These are phyloP conservation scores for Prunus persica DNA, from an alignment of 306 rosid species.

Conservation along the genomic window DNA sequence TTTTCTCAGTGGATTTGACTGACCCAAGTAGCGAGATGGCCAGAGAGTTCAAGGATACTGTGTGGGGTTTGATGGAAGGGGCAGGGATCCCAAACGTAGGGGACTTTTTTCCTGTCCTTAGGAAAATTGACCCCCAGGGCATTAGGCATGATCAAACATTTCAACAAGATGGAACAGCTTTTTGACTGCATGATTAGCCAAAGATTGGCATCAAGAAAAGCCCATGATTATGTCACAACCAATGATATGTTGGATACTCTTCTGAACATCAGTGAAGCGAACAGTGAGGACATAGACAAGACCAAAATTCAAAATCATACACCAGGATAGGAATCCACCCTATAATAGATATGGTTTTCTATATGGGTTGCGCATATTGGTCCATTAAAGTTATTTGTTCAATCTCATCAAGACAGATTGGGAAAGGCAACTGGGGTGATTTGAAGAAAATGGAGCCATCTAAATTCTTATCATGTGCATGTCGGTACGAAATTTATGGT, in stretches of 20 bases:
- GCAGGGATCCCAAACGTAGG: background rate
- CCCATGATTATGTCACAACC: background rate
- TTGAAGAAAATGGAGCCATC: too few species aligned
- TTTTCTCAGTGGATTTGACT: slow-evolving; percentile 23
- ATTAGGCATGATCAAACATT: background rate
- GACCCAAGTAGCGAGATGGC: slow-evolving; percentile 4
- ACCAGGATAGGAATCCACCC: too few species aligned
- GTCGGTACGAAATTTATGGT: too few species aligned
- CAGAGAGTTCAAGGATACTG: slow-evolving; percentile 5
- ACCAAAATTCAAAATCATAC: background rate
- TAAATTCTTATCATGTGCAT: too few species aligned
- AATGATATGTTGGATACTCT: slow-evolving; percentile 7
- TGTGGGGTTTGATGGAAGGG: background rate
- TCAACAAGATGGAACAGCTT: background rate
- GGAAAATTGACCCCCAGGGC: background rate
- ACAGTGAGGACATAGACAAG: background rate
- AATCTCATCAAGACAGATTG: too few species aligned
- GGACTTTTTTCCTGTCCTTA: background rate
- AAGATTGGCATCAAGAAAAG: background rate
- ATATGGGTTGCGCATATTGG: too few species aligned
- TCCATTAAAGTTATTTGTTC: too few species aligned
- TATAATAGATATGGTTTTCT: too few species aligned
- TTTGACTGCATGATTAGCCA: background rate
- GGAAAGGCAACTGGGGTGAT: too few species aligned
- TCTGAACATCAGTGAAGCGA: background rate